These are phyloP conservation scores for Pleurotus djamor DNA, from an alignment of 768 basidiomycete species.

Conservation along the genomic window DNA sequence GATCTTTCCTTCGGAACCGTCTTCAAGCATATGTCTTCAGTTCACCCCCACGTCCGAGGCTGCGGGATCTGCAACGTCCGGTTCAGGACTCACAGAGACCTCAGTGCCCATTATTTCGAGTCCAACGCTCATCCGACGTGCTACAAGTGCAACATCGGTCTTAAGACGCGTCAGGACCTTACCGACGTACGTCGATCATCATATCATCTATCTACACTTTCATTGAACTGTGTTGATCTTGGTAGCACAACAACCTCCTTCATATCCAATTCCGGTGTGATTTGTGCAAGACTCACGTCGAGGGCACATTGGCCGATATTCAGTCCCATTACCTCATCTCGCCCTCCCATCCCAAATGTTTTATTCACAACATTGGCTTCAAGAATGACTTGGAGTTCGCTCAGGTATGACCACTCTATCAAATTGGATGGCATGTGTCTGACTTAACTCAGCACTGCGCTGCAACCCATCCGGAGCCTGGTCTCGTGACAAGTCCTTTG, in stretches of 20 bases:
- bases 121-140: background rate
- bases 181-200: background rate
- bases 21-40: conserved; percentile 1
- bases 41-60: background rate
- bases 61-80: background rate
- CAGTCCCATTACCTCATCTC: background rate
- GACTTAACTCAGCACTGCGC: background rate
- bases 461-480: background rate
- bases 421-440: background rate
- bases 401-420: background rate
- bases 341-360: background rate
- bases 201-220: background rate
- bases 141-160: background rate
- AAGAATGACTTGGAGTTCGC: background rate
- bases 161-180: background rate
- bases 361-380: background rate
- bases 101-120: background rate
- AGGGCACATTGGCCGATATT: background rate
- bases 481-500: background rate
- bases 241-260: background rate
- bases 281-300: background rate
- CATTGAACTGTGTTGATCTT: background rate
- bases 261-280: background rate
- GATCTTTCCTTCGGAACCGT: background rate
- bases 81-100: background rate